Base-by-base conservation (phyloP, 1,284 basidiomycete species). In the Cutaneotrichosporon dermatis region DNA sequence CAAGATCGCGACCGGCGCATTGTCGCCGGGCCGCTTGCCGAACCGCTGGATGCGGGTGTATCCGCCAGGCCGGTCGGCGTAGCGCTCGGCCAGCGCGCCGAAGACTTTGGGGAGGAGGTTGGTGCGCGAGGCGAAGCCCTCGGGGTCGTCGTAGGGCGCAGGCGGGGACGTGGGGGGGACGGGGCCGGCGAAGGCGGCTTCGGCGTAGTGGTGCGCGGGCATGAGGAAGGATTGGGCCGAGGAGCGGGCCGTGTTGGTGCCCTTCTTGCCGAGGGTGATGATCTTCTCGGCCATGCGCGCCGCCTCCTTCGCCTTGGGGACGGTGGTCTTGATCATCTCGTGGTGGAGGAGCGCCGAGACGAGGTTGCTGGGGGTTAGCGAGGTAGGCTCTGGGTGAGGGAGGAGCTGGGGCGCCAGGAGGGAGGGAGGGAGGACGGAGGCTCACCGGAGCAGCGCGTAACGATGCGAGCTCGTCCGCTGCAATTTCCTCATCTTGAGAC, bases 331-430 rank as follows among this genome's bases (percentile, higher is more conserved):
- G 76, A 99, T 95, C 72, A 92, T 88, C 75, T 98, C 92, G 79
- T 99, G 93, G 74, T 97, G 86, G 62, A 99, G 84, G 51, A 99
- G 83, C 12, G 93, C 94, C 15, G 92, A 90, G 68, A 99, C 95
- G 57, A 99, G 80, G 78, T 98, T 98, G 66, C 94, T 93, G 71
- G 6, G 25, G 25, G 25, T 25, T 25, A 25, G 25, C 25, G 25
- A 25, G 42, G 25, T 25, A 25, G 25, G 25, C 25, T 25, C 25
- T 25, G 25, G 25, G 25, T 25, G 25, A 25, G 25, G 25, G 25
- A 25, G 25, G 25, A 25, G 25, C 25, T 25, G 25, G 25, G 25
- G 25, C 25, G 25, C 25, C 25, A 25, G 25, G 25, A 25, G 25
- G 25, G 25, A 25, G 25, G 25, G 11, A 16, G 12, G 9, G 34